These are phyloP conservation scores for Kodamaea arcana DNA, from an alignment of 1,139 yeast species.

Conservation along the genomic window DNA sequence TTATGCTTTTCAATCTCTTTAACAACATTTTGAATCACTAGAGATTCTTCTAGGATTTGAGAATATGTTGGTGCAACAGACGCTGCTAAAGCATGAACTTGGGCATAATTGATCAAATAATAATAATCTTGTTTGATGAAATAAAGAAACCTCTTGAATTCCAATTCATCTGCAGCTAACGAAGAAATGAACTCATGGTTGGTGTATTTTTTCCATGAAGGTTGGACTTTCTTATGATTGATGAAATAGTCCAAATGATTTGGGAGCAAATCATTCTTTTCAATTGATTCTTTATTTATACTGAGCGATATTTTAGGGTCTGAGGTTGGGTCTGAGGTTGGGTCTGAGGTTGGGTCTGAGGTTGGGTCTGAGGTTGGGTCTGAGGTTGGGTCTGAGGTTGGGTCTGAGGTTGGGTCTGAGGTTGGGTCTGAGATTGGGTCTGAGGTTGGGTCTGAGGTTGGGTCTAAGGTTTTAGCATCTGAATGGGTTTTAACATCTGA, in stretches of 20 bases:
- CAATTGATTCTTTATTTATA: background rate
- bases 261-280: background rate
- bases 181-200: slow-evolving; percentile 59
- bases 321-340: background rate
- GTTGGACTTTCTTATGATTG: slow-evolving; percentile 51
- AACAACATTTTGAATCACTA: slow-evolving; percentile 49
- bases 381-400: background rate
- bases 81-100: slow-evolving; percentile 63
- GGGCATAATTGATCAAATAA: slow-evolving; percentile 66
- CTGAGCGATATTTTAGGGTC: background rate
- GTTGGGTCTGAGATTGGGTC: too few species aligned
- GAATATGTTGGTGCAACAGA: slow-evolving; percentile 56
- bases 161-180: slow-evolving; percentile 51
- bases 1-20: slow-evolving; percentile 57
- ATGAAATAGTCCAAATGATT: slow-evolving; percentile 48
- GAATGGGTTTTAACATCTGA: background rate
- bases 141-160: slow-evolving; percentile 48
- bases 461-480: background rate
- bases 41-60: slow-evolving; percentile 49
- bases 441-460: background rate
- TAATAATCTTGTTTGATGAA: slow-evolving; percentile 71
- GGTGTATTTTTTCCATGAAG: slow-evolving; percentile 56
- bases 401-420: background rate
- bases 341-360: background rate
- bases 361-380: background rate